A percentile compares a stretch with the other conserved stretches of the same genome.
These are phyloP conservation scores for Exserohilum turcica DNA, from an alignment of 2,329 filamentous ascomycete genomes.

Conservation along the genomic window DNA sequence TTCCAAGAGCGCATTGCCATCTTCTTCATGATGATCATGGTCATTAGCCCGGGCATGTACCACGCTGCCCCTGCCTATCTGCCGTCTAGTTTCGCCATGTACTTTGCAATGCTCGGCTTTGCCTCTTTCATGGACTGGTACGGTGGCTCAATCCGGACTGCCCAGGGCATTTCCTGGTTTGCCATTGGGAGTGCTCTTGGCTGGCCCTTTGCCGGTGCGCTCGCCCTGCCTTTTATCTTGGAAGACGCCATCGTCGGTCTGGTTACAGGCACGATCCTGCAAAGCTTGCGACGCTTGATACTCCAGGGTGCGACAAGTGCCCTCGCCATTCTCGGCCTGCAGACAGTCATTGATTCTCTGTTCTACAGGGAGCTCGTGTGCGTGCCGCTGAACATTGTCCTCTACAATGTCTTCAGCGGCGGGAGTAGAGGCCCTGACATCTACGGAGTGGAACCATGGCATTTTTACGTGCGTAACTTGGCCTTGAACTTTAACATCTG, in stretches of 20 bases:
- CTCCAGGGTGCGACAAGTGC: constrained; percentile 70
- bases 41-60: constrained; percentile 89
- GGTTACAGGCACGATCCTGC: constrained; percentile 62
- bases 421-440: constrained; percentile 81
- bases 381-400: constrained; percentile 89
- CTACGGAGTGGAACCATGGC: constrained; percentile 95
- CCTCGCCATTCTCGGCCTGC: constrained; percentile 67
- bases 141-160: constrained; percentile 72
- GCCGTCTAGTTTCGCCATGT: constrained; percentile 97
- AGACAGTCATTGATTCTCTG: constrained; percentile 75
- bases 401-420: constrained; percentile 90
- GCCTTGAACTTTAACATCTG: constrained; percentile 94
- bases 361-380: constrained; percentile 81
- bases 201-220: constrained; percentile 90
- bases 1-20: constrained; percentile 84
- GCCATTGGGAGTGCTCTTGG: constrained; percentile 82
- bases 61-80: constrained; percentile 86
- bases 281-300: constrained; percentile 64
- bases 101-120: constrained; percentile 82
- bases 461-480: constrained; percentile 92
- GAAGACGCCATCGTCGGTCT: constrained; percentile 71
- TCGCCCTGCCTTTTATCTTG: constrained; percentile 77
- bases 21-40: constrained; percentile 75
- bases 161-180: constrained; percentile 88
- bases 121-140: constrained; percentile 90